These are phyloP conservation scores for Leccinum ochraceum DNA, from an alignment of 768 basidiomycete genomes.

Conservation along the genomic window DNA sequence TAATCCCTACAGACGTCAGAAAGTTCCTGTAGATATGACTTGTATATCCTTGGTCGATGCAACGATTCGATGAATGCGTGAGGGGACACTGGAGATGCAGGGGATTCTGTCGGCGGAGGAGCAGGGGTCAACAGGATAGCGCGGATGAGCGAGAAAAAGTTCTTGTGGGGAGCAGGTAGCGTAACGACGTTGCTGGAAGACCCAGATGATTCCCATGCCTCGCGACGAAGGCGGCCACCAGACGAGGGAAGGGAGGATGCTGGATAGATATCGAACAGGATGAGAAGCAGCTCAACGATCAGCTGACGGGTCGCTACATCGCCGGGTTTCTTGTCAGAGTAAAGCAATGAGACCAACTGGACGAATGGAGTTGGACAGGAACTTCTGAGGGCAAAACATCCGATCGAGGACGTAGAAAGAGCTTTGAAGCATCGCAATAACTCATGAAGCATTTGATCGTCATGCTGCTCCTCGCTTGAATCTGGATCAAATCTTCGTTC, in stretches of 20 bases:
- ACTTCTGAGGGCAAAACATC: conserved; percentile 87
- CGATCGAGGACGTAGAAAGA: conserved; percentile 84
- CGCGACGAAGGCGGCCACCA: conserved; percentile 40
- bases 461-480: conserved; percentile 94
- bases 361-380: conserved; percentile 86
- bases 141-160: conserved; percentile 71
- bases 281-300: conserved; percentile 83
- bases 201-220: conserved; percentile 58
- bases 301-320: conserved; percentile 89
- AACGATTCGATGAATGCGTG: conserved; percentile 81
- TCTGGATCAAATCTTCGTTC: conserved; percentile 10
- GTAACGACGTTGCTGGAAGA: conserved; percentile 54
- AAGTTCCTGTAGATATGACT: conserved; percentile 79
- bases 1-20: conserved; percentile 91
- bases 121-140: conserved; percentile 73
- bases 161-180: conserved; percentile 73
- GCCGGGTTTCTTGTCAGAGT: conserved; percentile 98
- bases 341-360: conserved; percentile 81
- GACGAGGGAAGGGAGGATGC: conserved; percentile 60
- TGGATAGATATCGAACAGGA: conserved; percentile 89
- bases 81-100: conserved; percentile 60
- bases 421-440: conserved; percentile 93
- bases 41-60: conserved; percentile 73
- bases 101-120: conserved; percentile 64
- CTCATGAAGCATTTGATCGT: conserved; percentile 92